These are phyloP conservation scores for Stemphylium vesicarium DNA, from an alignment of 2,329 filamentous ascomycete species.

Conservation along the genomic window DNA sequence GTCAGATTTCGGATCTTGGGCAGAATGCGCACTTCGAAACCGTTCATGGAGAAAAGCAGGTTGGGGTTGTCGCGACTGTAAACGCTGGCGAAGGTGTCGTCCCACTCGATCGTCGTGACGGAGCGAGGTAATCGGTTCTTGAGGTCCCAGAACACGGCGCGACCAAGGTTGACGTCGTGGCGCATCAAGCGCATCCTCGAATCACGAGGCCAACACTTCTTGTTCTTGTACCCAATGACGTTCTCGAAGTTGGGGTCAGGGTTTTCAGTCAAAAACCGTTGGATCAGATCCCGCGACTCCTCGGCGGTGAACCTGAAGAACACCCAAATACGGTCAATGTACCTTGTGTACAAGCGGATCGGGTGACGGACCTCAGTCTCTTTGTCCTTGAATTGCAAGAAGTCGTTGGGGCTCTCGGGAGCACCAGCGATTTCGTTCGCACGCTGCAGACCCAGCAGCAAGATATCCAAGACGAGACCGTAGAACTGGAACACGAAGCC, in stretches of 20 bases:
- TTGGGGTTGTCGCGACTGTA: constrained; percentile 99
- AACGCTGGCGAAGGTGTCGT: constrained; percentile 96
- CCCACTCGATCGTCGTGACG: constrained; percentile 97
- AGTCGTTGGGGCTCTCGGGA: constrained; percentile 93
- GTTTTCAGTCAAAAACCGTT: constrained; percentile 96
- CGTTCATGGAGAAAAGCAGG: constrained; percentile 94
- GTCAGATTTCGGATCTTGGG: constrained; percentile 95
- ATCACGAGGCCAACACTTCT: constrained; percentile 99
- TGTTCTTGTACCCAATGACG: constrained; percentile 98
- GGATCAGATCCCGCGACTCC: constrained; percentile 93
- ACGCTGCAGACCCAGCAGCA: constrained; percentile 89
- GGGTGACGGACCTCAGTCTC: constrained; percentile 93
- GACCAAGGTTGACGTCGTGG: constrained; percentile 96
- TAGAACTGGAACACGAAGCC: constrained; percentile 99
- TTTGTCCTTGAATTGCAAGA: constrained; percentile 93
- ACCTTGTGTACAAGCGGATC: constrained; percentile 95
- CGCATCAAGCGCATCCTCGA: constrained; percentile 98
- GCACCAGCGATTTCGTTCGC: constrained; percentile 98
- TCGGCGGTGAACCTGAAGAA: constrained; percentile 94
- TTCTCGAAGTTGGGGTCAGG: constrained; percentile 99
- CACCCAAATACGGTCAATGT: constrained; percentile 98
- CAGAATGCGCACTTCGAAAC: constrained; percentile 94
- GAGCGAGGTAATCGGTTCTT: constrained; percentile 96
- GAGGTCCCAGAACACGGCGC: constrained; percentile 98
- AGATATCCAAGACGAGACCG: constrained; percentile 89